These are phyloP conservation scores for Hypoxylon sp. DNA, from an alignment of 2,329 filamentous ascomycete genomes.

Conservation along the genomic window DNA sequence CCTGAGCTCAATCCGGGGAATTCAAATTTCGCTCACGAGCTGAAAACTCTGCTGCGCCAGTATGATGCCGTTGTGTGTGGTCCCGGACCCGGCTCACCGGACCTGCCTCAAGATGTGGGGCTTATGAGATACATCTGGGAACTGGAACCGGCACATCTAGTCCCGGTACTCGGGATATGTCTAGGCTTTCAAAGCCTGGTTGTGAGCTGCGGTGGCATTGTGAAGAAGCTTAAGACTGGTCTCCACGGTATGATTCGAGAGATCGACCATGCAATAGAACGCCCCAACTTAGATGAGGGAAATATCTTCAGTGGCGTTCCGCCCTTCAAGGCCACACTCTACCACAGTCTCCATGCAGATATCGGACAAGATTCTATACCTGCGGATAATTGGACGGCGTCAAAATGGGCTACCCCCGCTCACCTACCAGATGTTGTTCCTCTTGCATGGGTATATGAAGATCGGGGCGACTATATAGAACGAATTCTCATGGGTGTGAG, in stretches of 20 bases:
- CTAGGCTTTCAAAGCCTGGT: constrained; percentile 90
- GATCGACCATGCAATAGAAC: constrained; percentile 68
- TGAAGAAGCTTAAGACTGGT: constrained; percentile 78
- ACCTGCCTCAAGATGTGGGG: constrained; percentile 81
- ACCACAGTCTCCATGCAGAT: constrained; percentile 76
- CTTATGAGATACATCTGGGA: constrained; percentile 84
- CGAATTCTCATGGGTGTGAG: constrained; percentile 82
- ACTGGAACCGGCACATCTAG: constrained; percentile 68
- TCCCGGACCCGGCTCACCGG: constrained; percentile 89
- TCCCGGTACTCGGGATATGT: constrained; percentile 91
- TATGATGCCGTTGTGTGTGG: constrained; percentile 92
- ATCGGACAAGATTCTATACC: constrained; percentile 64
- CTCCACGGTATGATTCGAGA: constrained; percentile 85
- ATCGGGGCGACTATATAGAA: constrained; percentile 58
- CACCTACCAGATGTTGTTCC: constrained; percentile 64
- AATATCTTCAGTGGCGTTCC: constrained; percentile 77
- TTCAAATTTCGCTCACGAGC: constrained; percentile 60
- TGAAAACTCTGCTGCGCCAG: constrained; percentile 66
- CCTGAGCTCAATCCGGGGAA: constrained; percentile 63
- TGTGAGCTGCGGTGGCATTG: constrained; percentile 74
- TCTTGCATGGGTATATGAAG: constrained; percentile 74
- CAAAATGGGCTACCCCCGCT: constrained; percentile 59
- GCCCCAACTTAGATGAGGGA: constrained; percentile 50
- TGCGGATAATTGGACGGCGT: constrained; percentile 55
- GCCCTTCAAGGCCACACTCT: constrained; percentile 79